phyloP scores from a whole-genome alignment of 768 basidiomycete genomes.

The Termitomyces sp. region DNA sequence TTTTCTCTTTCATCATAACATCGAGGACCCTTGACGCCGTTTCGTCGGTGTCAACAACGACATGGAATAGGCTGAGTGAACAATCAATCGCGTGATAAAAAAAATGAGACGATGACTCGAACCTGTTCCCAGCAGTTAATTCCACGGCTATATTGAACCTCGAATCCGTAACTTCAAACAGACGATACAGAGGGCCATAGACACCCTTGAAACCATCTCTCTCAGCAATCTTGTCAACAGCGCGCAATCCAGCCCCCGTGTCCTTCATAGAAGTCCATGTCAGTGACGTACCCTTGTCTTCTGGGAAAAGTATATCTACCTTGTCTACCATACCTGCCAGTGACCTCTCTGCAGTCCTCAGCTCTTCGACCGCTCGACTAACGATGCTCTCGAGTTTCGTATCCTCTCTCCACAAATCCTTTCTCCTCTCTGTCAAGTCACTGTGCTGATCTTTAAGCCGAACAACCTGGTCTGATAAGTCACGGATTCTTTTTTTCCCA shows the following conservation, averaged over 20 bases:
- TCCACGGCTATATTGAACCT: conserved; percentile 93
- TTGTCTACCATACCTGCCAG: conserved; percentile 96
- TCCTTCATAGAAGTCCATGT: conserved; percentile 49
- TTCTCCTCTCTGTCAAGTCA: conserved; percentile 73
- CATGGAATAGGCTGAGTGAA: conserved; percentile 78
- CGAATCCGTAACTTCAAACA: conserved; percentile 84
- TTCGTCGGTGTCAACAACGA: conserved; percentile 95
- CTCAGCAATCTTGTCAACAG: conserved; percentile 81
- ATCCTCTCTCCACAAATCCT: conserved; percentile 95
- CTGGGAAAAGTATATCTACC: conserved; percentile 32
- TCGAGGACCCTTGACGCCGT: conserved; percentile 91
- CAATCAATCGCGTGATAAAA: conserved; percentile 6
- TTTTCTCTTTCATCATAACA: conserved; percentile 89
- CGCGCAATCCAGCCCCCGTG: conserved; percentile 81
- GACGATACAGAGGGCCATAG: conserved; percentile 89
- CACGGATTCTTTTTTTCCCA: conserved; percentile 48
- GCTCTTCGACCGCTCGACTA: conserved; percentile 71
- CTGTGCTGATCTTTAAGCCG: conserved; percentile 62
- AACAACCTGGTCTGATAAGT: conserved; percentile 56
- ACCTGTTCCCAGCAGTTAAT: conserved; percentile 95
- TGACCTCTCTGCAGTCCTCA: conserved; percentile 72
- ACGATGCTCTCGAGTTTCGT: conserved; percentile 79
- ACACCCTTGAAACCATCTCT: conserved; percentile 75
- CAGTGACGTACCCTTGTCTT: neutral
- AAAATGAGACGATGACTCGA: neutral